phyloP scores from a whole-genome alignment of 768 basidiomycete species.

The Cyclocybe cylindracea region DNA sequence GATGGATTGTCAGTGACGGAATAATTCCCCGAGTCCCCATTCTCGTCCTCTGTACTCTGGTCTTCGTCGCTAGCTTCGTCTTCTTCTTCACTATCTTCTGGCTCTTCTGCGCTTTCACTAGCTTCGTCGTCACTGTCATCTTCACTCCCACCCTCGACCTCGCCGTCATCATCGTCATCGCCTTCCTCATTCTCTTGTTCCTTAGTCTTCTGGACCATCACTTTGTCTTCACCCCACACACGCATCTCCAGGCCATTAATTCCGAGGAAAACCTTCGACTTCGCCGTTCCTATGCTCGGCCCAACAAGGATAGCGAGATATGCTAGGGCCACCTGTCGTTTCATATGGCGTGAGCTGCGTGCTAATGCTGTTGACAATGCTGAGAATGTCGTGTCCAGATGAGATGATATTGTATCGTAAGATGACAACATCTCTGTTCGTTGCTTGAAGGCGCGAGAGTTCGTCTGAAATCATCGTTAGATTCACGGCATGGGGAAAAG shows the following conservation, averaged over 20 bases:
- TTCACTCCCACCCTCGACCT: constrained; percentile 22
- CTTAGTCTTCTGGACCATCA: constrained; percentile 25
- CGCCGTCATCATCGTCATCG: constrained; percentile 21
- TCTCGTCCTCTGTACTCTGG: constrained; percentile 10
- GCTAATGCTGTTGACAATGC: constrained; percentile 72
- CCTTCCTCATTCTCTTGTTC: constrained; percentile 23
- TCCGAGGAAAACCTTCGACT: constrained; percentile 59
- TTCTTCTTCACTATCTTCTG: constrained; percentile 15
- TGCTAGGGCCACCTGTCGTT: constrained; percentile 28
- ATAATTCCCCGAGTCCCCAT: too few relatives aligned
- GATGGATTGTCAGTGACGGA: not conserved
- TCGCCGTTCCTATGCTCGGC: constrained; percentile 61
- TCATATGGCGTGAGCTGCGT: constrained; percentile 8
- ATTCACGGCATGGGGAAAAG: not conserved
- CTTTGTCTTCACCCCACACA: constrained; percentile 39
- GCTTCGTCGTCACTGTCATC: constrained; percentile 33
- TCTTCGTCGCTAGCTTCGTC: constrained; percentile 2
- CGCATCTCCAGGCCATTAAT: constrained; percentile 65
- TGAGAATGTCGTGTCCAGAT: constrained; percentile 73
- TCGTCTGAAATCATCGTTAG: constrained; percentile 31
- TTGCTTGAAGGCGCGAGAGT: constrained; percentile 54
- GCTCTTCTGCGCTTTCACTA: constrained; percentile 13
- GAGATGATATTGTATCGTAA: constrained; percentile 72
- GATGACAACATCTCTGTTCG: constrained; percentile 62
- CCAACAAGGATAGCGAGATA: constrained; percentile 69